Evolutionary conservation across 257 asterid genomes (phyloP).

Genomic region (Hygrophila difformis): DNA sequence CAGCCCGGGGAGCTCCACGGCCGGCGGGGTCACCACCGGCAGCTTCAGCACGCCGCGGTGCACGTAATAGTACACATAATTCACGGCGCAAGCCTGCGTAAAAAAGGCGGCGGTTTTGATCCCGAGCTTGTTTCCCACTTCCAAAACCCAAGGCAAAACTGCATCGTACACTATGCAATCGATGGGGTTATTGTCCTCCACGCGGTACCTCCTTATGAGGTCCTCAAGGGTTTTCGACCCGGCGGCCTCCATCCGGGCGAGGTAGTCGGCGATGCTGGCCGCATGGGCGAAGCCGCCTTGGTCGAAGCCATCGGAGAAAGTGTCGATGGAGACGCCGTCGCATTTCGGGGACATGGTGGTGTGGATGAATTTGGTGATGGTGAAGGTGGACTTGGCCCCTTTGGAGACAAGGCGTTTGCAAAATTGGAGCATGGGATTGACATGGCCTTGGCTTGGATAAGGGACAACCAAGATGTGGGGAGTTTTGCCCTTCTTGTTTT

Average conservation of each 20-base stretch:
- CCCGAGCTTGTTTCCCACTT: constrained; percentile 31
- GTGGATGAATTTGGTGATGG: constrained; percentile 50
- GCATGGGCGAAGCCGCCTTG: constrained; percentile 47
- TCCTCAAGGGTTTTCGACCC: constrained; percentile 38
- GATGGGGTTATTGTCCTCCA: constrained; percentile 18
- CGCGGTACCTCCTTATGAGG: constrained; percentile 29
- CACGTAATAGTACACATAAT: constrained; percentile 42
- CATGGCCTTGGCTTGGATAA: constrained; percentile 86
- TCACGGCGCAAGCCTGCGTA: constrained; percentile 76
- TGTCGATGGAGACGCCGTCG: constrained; percentile 26
- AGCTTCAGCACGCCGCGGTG: constrained; percentile 35
- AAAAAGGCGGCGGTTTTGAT: constrained; percentile 45
- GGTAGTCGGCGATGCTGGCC: constrained; percentile 24
- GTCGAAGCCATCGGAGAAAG: constrained; percentile 73
- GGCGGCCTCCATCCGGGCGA: constrained; percentile 22
- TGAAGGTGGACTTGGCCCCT: constrained; percentile 40
- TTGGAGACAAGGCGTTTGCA: constrained; percentile 60
- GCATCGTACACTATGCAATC: constrained; percentile 64
- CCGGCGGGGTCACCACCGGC: constrained; percentile 33
- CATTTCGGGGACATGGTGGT: constrained; percentile 32
- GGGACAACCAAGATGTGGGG: constrained; percentile 61
- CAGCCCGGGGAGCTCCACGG: constrained; percentile 55
- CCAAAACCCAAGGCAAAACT: constrained; percentile 67
- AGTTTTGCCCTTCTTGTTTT: too few relatives aligned
- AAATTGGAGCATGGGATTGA: constrained; percentile 68